These are phyloP conservation scores for Carex pumila DNA, from an alignment of 176 grass and related monocot genomes.

Conservation along the genomic window DNA sequence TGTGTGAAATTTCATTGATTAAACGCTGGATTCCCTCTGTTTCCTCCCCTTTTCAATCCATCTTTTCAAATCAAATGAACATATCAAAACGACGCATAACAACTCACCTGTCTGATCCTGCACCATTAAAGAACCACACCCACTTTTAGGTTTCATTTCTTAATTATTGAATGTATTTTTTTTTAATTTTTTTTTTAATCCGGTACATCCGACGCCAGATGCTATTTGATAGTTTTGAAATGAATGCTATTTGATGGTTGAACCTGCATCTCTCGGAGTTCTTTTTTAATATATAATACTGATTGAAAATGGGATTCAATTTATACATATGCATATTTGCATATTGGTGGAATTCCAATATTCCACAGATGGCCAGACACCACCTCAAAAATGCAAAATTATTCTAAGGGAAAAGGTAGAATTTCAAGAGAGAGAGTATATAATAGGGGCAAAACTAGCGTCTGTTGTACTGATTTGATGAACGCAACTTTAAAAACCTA, in stretches of 20 bases:
- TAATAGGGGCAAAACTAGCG: no score
- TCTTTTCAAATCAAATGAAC: conserved; percentile 13
- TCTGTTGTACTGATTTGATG: no score
- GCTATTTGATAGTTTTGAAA: no score
- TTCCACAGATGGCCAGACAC: no score
- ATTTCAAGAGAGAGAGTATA: no score
- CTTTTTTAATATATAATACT: background rate
- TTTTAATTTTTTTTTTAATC: background rate
- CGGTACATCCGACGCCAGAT: no score
- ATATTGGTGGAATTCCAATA: no score
- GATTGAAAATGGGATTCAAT: background rate
- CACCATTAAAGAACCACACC: background rate
- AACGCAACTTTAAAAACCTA: no score
- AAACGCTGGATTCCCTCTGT: conserved; percentile 13
- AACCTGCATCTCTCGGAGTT: no score
- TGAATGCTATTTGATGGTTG: no score
- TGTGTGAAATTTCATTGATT: conserved; percentile 21
- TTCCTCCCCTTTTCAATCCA: conserved; percentile 9
- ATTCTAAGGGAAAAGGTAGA: no score
- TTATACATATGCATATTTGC: no score
- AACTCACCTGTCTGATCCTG: conserved; percentile 9
- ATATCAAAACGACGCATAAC: conserved; percentile 2
- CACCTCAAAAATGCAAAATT: background rate
- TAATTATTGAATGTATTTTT: background rate
- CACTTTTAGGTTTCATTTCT: background rate